Base-by-base conservation (phyloP, 2,329 filamentous ascomycete genomes). In the Anthostomella pinea region DNA sequence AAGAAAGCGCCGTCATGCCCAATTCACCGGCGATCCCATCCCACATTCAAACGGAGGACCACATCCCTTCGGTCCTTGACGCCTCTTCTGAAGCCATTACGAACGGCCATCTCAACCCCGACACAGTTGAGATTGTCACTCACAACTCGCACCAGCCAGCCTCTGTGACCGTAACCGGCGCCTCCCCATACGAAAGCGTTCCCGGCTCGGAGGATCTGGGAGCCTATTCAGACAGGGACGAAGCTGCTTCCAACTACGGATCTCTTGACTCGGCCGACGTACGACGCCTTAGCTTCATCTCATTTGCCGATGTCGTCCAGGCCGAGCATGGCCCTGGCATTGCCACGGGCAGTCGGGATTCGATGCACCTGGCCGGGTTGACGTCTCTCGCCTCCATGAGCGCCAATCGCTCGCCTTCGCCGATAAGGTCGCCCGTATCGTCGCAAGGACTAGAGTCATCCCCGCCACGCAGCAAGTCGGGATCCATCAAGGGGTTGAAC, bases 221-320 rank as follows among this genome's bases (percentile, higher is more conserved):
- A 29, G 70, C 75, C 15, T 70, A 79, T 53, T 66, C 72, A 5
- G 69, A 77, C 34, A 65, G 64, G 30, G 62, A 80, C 26, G 85
- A 91, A 48, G 72, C 72, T 17, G 79, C 79, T 2, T 86, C 83
- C 39, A 87, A 81, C 57, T 91, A 91, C 60, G 87, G 83, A 20
- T 80, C 83, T 29, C 69, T 91, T 43, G 89, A 95, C 54, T 77
- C 75, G 24, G 74, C 79, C 30, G 90, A 95, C 54, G 78, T 94
- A 13, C 82, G 87, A 29, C 81, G 91, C 15, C 67, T 97, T 45
- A 93, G 86, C 60, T 97, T 97, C 67, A 95, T 97, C 58, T 95
- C 89, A 6, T 97, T 97, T 63, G 90, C 91, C 43, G 91, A 97
- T 55, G 88, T 97, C 8, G 88, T 97, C 25, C 88, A 95, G 59